phyloP scores from a whole-genome alignment of 352 stramenopile genomes.

The Globisporangium lucens region DNA sequence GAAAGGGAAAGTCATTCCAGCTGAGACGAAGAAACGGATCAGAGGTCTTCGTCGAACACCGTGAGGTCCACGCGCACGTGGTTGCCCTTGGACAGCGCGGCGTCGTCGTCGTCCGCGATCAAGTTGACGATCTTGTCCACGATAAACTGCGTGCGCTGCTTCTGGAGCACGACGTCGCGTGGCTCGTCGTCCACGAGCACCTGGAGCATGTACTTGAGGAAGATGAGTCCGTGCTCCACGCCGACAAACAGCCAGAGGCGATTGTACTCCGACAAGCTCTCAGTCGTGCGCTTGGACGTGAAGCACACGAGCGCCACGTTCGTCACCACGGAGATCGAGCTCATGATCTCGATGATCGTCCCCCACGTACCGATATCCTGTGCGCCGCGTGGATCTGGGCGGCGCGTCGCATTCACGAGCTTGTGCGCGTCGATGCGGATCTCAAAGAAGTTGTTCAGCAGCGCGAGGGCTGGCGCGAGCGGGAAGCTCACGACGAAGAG shows the following conservation, averaged over 20 bases:
- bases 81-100: constrained; percentile 65
- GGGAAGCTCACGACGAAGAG: constrained; percentile 93
- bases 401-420: constrained; percentile 66
- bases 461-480: constrained; percentile 83
- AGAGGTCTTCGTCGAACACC: constrained; percentile 73
- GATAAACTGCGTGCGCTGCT: constrained; percentile 67
- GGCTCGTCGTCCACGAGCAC: constrained; percentile 71
- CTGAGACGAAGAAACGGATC: neutral
- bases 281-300: constrained; percentile 69
- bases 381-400: constrained; percentile 67
- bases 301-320: constrained; percentile 94
- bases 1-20: neutral
- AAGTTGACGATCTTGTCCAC: constrained; percentile 73
- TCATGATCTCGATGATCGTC: constrained; percentile 87
- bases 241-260: constrained; percentile 64
- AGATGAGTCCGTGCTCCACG: constrained; percentile 59
- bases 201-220: constrained; percentile 69
- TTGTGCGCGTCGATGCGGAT: constrained; percentile 89
- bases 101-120: constrained; percentile 70
- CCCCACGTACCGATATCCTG: constrained; percentile 93
- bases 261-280: constrained; percentile 35
- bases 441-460: constrained; percentile 92
- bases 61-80: constrained; percentile 78
- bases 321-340: constrained; percentile 86
- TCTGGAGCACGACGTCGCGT: constrained; percentile 61